phyloP scores from a whole-genome alignment of 805 yeast genomes.

The Ogataea methylovora region DNA sequence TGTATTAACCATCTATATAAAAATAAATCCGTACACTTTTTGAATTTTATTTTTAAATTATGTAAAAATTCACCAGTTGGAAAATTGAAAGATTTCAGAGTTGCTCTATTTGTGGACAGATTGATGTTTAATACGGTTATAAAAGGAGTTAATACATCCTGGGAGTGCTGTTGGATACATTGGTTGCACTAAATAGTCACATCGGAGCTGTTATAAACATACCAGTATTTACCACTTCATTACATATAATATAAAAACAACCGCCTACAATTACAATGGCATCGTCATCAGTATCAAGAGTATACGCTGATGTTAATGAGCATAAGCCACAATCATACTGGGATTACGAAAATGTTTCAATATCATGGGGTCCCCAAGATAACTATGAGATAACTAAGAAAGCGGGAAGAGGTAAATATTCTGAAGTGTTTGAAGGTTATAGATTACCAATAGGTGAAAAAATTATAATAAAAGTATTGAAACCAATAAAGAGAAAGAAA shows the following conservation, averaged over 20 bases:
- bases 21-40: neutral
- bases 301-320: constrained; percentile 69
- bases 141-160: no score
- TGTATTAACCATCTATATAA: constrained; percentile 1
- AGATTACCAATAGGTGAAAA: constrained; percentile 54
- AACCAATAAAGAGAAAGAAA: constrained; percentile 90
- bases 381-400: constrained; percentile 66
- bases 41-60: neutral
- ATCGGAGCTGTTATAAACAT: no score
- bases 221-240: neutral
- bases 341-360: constrained; percentile 70
- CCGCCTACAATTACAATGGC: constrained; percentile 8
- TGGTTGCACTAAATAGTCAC: no score
- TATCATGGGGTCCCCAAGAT: constrained; percentile 51
- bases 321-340: constrained; percentile 67
- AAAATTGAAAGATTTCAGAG: no score
- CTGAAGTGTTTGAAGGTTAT: constrained; percentile 89
- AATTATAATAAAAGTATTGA: constrained; percentile 82
- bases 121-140: no score
- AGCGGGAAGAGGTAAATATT: constrained; percentile 89
- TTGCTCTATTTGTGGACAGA: no score
- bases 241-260: constrained; percentile 8
- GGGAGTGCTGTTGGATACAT: no score
- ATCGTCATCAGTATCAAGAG: constrained; percentile 30
- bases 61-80: no score